Base-by-base conservation (phyloP, 1,284 basidiomycete genomes). In the Cryptococcus hybrid region DNA sequence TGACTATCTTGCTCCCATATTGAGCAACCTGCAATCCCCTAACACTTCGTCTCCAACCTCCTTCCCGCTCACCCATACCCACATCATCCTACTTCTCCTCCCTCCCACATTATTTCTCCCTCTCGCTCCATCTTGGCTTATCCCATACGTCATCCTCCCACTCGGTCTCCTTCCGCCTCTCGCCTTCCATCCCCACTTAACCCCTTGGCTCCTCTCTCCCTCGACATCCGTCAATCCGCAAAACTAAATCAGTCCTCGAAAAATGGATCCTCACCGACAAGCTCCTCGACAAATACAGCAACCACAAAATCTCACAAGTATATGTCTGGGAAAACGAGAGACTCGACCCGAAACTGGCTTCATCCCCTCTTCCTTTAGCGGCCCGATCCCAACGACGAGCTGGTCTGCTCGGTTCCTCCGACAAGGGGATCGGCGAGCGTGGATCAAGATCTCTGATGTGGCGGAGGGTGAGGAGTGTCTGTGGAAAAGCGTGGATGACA, bases 321-420 rank as follows among this genome's bases (percentile, higher is more conserved):
- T 64, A 74, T 56, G 77, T 77, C 42, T 77, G 71, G 70, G 77
- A 78, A 61, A 77, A 77, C 54, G 73, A 78, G 58, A 62, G 77
- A 7, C 59, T 77, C 18, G 77, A 78, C 52, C 72, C 76, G 2
- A 53, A 61, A 11, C 47, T 68, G 1, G 64, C 63, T 9, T 55
- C 63, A 24, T 36, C 40, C 3, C 68, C 66, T 53, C 52, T 56
- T 9, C 39, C 40, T 24, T 24, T 24, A 36, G 47, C 24, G n/a
- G 46, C 5, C 47, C 45, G 3, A 44, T 67, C 2, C 64, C 69
- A 1, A 43, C 58, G 30, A 59, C 65, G 7, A 51, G 61, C 3
- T 77, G 73, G 71, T 63, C 63, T 1, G 58, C 62, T 9, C 57
- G 64, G 2, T 62, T 64, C 59, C 60, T 77, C 0, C 57, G 72